Conservation (phyloP, 2,329 filamentous ascomycete genomes). For the Alternaria conjuncta region DNA sequence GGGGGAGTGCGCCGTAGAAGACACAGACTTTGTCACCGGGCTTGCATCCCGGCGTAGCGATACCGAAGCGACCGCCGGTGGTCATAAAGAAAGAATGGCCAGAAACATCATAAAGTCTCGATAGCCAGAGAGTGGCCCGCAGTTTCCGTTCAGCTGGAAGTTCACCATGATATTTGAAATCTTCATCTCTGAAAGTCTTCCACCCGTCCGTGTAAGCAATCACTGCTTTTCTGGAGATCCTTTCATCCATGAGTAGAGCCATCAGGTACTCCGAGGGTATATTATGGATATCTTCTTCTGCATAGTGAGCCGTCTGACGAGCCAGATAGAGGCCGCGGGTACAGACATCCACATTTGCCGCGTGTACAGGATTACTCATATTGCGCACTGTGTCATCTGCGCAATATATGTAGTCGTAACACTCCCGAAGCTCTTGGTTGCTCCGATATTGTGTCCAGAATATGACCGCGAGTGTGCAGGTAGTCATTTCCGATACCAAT, state of each 20-base stretch:
- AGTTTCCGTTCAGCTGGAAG: neutral
- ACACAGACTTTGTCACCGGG: neutral
- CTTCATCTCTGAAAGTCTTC: neutral
- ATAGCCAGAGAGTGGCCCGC: accelerated
- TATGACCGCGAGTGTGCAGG: neutral
- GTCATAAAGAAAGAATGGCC: neutral
- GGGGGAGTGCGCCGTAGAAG: neutral
- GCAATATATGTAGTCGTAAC: too few relatives aligned
- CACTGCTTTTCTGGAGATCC: neutral
- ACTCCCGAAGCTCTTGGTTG: neutral
- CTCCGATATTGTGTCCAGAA: neutral
- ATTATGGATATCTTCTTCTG: accelerated
- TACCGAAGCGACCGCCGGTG: neutral
- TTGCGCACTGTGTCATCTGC: accelerated
- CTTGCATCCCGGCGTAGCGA: neutral
- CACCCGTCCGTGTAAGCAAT: neutral
- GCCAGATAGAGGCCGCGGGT: neutral
- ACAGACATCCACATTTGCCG: neutral
- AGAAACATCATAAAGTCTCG: accelerated
- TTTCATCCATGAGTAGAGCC: neutral
- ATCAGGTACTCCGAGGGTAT: neutral
- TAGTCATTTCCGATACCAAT: accelerated
- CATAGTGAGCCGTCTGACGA: accelerated
- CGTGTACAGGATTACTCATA: neutral
- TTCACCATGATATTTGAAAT: accelerated